Evolutionary conservation across 345 rosid species (phyloP).

Genomic region (Gossypium anomalum): DNA sequence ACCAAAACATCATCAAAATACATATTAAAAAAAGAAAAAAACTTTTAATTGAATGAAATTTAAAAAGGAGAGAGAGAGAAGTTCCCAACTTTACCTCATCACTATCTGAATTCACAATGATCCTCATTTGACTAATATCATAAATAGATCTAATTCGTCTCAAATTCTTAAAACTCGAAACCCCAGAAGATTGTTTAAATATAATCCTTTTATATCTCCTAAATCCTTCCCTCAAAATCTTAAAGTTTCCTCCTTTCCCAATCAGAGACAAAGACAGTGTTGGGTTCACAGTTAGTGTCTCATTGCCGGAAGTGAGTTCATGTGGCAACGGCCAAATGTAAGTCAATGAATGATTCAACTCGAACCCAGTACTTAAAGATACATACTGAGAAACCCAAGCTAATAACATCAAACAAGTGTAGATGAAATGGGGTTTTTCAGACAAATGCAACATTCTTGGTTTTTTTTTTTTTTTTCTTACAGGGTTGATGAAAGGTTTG

Average conservation of each 20-base stretch:
- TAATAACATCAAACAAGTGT: not conserved
- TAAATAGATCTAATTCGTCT: conserved; percentile 38
- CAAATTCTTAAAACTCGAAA: conserved; percentile 26
- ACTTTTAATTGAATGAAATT: not conserved
- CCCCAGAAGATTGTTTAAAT: conserved; percentile 40
- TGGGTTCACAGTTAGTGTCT: conserved; percentile 69
- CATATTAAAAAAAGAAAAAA: not conserved
- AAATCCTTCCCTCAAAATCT: conserved; percentile 56
- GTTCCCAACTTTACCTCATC: conserved; percentile 46
- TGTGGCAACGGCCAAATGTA: conserved; percentile 85
- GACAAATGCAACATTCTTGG: not conserved
- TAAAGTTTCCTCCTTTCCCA: conserved; percentile 53
- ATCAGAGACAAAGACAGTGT: conserved; percentile 36
- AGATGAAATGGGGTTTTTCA: not conserved
- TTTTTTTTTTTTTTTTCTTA: not conserved
- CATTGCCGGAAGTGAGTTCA: conserved; percentile 49
- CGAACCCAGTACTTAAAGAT: not conserved
- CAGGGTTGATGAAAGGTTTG: too few relatives aligned
- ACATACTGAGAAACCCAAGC: conserved; percentile 14
- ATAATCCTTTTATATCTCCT: conserved; percentile 61
- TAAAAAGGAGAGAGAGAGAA: conserved; percentile 21
- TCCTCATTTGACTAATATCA: conserved; percentile 53
- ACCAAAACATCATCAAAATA: not conserved
- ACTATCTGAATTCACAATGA: conserved; percentile 52
- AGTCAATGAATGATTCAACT: conserved; percentile 28